phyloP scores from a whole-genome alignment of 768 basidiomycete genomes.

The Cystobasidium ongulense region DNA sequence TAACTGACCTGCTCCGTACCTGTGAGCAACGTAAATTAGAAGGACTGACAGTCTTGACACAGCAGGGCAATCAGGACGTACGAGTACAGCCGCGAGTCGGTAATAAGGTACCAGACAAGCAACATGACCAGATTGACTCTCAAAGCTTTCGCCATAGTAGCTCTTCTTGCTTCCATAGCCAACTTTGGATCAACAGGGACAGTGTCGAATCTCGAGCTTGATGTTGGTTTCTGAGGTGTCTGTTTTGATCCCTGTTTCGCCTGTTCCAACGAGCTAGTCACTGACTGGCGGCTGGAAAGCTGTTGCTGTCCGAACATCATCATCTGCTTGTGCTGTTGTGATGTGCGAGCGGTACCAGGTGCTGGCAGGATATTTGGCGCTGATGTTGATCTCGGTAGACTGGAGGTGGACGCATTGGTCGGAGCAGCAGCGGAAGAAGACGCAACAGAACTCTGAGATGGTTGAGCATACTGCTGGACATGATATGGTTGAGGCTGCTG shows the following conservation, averaged over 20 bases:
- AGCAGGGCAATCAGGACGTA: neutral
- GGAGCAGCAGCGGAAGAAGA: neutral
- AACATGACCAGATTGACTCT: conserved; percentile 22
- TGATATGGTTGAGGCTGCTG: conserved; percentile 9
- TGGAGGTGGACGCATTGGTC: neutral
- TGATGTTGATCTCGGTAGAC: conserved; percentile 3
- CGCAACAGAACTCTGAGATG: neutral
- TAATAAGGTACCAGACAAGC: conserved; percentile 25
- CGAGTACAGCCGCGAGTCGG: conserved; percentile 20
- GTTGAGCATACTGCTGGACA: neutral
- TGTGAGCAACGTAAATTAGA: neutral
- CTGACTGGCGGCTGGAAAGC: neutral
- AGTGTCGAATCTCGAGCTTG: neutral
- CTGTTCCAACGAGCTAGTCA: neutral
- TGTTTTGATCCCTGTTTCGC: neutral
- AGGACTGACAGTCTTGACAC: neutral
- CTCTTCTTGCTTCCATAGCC: conserved; percentile 8
- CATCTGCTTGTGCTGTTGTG: neutral
- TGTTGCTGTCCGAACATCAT: neutral
- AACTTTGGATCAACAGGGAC: conserved; percentile 11
- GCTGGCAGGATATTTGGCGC: conserved; percentile 15
- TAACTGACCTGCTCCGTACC: neutral
- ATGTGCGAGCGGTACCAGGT: neutral
- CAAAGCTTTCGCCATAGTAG: neutral
- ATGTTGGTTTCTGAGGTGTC: neutral